Evolutionary conservation across 495 filamentous ascomycete genomes (phyloP).

Genomic region (Penicillium atrosanguineum): DNA sequence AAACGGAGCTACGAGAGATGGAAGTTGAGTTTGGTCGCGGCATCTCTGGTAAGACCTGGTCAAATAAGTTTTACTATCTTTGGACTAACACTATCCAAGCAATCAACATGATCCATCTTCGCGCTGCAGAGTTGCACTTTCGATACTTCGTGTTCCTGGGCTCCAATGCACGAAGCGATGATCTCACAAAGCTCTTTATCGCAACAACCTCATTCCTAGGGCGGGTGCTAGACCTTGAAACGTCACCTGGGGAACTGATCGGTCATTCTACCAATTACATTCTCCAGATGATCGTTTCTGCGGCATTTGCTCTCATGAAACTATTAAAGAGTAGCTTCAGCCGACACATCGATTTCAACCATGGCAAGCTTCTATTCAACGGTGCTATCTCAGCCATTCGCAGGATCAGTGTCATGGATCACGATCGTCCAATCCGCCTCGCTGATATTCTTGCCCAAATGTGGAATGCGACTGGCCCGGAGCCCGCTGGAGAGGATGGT

Average conservation of each 20-base stretch:
- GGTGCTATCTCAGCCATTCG: conserved; percentile 74
- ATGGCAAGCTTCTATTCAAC: conserved; percentile 75
- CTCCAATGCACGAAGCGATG: conserved; percentile 61
- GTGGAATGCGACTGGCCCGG: conserved; percentile 44
- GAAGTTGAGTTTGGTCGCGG: conserved; percentile 46
- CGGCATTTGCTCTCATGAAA: conserved; percentile 82
- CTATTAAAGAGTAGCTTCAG: conserved; percentile 78
- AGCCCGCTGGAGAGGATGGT: conserved; percentile 35
- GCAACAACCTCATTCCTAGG: conserved; percentile 54
- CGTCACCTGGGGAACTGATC: conserved; percentile 53
- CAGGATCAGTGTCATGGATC: conserved; percentile 74
- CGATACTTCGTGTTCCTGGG: conserved; percentile 48
- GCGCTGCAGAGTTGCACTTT: conserved; percentile 45
- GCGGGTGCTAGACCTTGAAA: conserved; percentile 47
- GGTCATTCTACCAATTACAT: conserved; percentile 82
- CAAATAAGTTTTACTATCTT: conserved; percentile 61
- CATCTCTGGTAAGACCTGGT: conserved; percentile 47
- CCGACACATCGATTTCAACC: conserved; percentile 62
- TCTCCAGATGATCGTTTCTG: conserved; percentile 88
- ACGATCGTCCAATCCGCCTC: conserved; percentile 70
- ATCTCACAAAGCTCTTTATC: conserved; percentile 67
- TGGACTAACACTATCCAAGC: conserved; percentile 61
- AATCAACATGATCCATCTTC: conserved; percentile 51
- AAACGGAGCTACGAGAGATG: conserved; percentile 52
- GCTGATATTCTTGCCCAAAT: conserved; percentile 49